Base-by-base conservation (phyloP, 2,329 filamentous ascomycete species). In the Colletotrichum cordylinicola region DNA sequence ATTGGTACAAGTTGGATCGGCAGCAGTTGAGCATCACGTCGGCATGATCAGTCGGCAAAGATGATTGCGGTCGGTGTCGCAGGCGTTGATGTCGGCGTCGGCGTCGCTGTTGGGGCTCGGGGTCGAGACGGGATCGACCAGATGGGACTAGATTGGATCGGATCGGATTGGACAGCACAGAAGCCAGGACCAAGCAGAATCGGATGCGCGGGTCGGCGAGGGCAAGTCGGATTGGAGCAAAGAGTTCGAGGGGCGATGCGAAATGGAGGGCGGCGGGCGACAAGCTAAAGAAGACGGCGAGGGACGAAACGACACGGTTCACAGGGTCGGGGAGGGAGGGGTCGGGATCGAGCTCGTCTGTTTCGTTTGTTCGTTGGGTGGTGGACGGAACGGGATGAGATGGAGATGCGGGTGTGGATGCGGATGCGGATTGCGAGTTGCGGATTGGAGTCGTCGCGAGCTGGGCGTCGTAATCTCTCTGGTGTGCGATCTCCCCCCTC, bases 1-100 rank as follows among this genome's bases (percentile, higher is more conserved):
- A 75, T 24, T 58, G 43, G 39, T 27, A 64, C 43, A 31, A 10
- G 29, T 24, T 64, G 39, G 43, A 48, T 31, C 43, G n/a, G 60
- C 71, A 71, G 21, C 18, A 66, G 71, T 55, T 55, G 43, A 55
- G 39, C 71, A 75, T 76, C 61, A 76, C 71, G 66, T 70, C 72
- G 66, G 35, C 60, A 70, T 75, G 66, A 27, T 75, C n/a, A 43
- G 37, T 52, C 21, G 43, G 70, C 58, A 24, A 48, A n/a, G 29
- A 31, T 24, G 27, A 37, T n/a, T 43, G 64, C 55, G 73, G 24
- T 33, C 24, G 33, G 21, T 35, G 72, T 58, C n/a, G 65, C 31
- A 18, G 52, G 16, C 27, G 35, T 61, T 31, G 15, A 35, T 16
- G 55, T 64, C 61, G 69, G 62, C 24, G 55, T 72, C 72, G 72